phyloP scores from a whole-genome alignment of 2,329 filamentous ascomycete genomes.

The Penicillium occitanis region DNA sequence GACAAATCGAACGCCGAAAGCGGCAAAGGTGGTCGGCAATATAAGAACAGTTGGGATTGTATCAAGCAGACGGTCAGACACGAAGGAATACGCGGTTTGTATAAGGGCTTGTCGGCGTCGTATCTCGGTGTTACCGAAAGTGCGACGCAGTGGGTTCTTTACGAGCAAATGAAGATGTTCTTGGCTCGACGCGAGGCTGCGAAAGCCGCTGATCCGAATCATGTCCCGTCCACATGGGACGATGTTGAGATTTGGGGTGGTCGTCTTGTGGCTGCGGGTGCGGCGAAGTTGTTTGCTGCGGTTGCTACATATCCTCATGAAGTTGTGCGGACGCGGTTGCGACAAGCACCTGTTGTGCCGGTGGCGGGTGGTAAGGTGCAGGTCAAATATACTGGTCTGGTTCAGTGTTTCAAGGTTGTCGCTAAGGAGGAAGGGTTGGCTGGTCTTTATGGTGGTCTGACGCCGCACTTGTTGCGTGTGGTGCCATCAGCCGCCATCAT shows the following conservation, averaged over 20 bases:
- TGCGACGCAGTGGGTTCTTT: constrained; percentile 89
- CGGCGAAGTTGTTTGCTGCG: constrained; percentile 80
- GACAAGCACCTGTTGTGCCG: constrained; percentile 83
- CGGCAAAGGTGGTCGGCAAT: constrained; percentile 60
- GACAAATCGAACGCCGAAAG: constrained; percentile 76
- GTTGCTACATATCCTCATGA: constrained; percentile 90
- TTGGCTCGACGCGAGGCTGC: constrained; percentile 64
- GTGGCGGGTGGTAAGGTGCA: constrained; percentile 60
- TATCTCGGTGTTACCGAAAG: constrained; percentile 90
- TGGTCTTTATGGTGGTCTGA: constrained; percentile 84
- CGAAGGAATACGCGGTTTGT: constrained; percentile 79
- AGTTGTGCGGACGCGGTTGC: constrained; percentile 78
- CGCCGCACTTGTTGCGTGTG: constrained; percentile 84
- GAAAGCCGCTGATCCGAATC: constrained; percentile 57
- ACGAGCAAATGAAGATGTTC: constrained; percentile 85
- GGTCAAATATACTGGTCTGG: constrained; percentile 82
- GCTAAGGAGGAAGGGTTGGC: constrained; percentile 85
- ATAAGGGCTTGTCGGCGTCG: constrained; percentile 86
- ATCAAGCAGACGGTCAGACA: constrained; percentile 75
- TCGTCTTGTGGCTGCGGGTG: constrained; percentile 71
- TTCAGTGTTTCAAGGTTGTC: constrained; percentile 84
- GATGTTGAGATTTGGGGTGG: constrained; percentile 74
- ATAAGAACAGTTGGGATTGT: constrained; percentile 87
- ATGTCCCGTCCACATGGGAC: constrained; percentile 69
- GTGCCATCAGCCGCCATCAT: constrained; percentile 93